Base-by-base conservation (phyloP, 2,329 filamentous ascomycete genomes). In the Cercospora sp. region DNA sequence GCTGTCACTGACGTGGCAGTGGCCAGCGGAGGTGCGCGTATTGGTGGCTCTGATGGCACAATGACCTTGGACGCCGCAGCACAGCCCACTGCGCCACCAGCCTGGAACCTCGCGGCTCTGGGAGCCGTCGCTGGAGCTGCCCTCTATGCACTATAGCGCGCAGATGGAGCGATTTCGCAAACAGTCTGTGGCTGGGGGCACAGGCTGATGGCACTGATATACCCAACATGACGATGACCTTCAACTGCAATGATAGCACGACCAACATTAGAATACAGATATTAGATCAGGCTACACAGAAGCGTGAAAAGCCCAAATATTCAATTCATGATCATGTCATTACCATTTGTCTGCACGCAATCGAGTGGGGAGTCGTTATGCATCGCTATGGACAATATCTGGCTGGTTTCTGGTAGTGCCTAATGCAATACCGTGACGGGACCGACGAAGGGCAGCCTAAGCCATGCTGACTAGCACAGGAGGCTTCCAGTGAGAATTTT, bases 1-100 rank as follows among this genome's bases (percentile, higher is more conserved):
- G 82, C 86, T 4, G 83, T 87, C 26, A 84, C 84, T 2, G 81
- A 80, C 0, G 80, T 83, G 1, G 78, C 81, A 1, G 78, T 80
- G 0, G 78, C 76, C 61, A 79, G 80, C 3, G 82, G 80, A 3
- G 84, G 83, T 9, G 84, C 81, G 3, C 79, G 84, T 21, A 78
- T 77, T 37, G 72, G 63, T 45, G 49, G 60, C 24, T 51, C 26
- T 18, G 66, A 55, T 2, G 65, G 63, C 12, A 63, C 67, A n/a
- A 69, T 68, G 5, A 72, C 73, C 4, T 45, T 70, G 6, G 66
- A 59, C 9, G 68, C 57, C 40, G 70, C 67, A 13, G 72, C 70
- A 8, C 65, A 70, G 13, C 73, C 76, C 8, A 77, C 77, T 5
- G 73, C 74, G 0, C 68, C 74, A 3, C 65, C 73, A 5, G 73